Conservation (phyloP, 2,329 filamentous ascomycete species). For the Penicillium sp. region DNA sequence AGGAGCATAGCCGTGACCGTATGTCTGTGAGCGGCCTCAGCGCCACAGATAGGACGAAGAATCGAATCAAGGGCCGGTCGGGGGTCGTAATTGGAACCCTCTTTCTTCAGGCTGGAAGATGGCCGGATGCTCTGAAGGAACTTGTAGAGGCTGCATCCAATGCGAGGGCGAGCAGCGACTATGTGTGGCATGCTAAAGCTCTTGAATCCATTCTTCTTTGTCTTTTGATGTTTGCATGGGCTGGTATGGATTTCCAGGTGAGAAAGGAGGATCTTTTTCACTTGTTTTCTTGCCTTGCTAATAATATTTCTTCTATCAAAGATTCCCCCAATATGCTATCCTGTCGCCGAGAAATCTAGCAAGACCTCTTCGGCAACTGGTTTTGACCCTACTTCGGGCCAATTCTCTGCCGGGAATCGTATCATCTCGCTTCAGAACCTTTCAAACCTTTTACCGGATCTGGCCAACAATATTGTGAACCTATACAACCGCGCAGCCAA, state of each 20-base stretch:
- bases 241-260: constrained; percentile 74
- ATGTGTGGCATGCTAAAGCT: constrained; percentile 97
- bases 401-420: constrained; percentile 53
- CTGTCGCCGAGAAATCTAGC: constrained; percentile 54
- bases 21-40: constrained; percentile 72
- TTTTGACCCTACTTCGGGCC: constrained; percentile 45
- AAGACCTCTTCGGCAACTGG: constrained; percentile 48
- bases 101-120: constrained; percentile 86
- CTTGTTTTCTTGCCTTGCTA: constrained; percentile 11
- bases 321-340: constrained; percentile 60
- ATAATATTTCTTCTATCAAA: constrained; percentile 30
- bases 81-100: constrained; percentile 81
- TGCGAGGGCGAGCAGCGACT: constrained; percentile 81
- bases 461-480: constrained; percentile 61
- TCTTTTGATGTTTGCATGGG: constrained; percentile 82
- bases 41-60: constrained; percentile 75
- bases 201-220: constrained; percentile 85
- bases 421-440: constrained; percentile 54
- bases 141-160: constrained; percentile 78
- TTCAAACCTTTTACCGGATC: constrained; percentile 59
- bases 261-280: constrained; percentile 3
- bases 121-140: constrained; percentile 85
- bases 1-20: constrained; percentile 64
- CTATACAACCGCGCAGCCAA: constrained; percentile 59
- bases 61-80: constrained; percentile 79